Evolutionary conservation across 139 green algal genomes (phyloP), one percentile per base, ranked within the genome.

Genomic region (Chlamydomonas incerta): DNA sequence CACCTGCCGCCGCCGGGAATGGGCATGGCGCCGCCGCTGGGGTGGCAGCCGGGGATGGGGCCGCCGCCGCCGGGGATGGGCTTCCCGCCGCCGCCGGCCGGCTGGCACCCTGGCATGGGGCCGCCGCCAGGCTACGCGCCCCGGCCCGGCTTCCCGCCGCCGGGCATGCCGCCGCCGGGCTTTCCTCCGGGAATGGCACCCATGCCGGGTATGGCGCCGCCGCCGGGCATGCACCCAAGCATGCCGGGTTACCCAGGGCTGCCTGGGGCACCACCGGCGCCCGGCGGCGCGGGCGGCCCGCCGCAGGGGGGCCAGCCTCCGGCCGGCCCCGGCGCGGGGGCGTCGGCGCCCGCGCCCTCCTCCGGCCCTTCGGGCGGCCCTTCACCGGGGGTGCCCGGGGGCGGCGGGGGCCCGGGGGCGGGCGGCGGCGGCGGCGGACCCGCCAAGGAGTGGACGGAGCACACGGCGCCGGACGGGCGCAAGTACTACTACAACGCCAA

Each of bases 401-500:
- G 26, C 41, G 66, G 35, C 82, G 41, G 50, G 33, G 55, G 47
- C 67, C n/a, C 26, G 11, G 50, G 29, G 21, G 73, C 66, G n/a
- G 57, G 14, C 8, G 72, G 80, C 21, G 29, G 52, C 23, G 62
- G 24, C 33, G 29, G 37, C 46, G 57, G 55, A 3, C 37, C 35
- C 41, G 58, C 84, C 67, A 91, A 93, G 75, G 94, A 95, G 2
- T 99, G 97, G 97, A 96, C 92, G 0, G 97, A 98, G 87, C 97
- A 99, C 87, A 95, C 81, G 0, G 93, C 95, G 15, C 96, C 96
- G 0, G 94, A 97, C 69, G 97, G 97, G 0, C 92, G 97, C 60
- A 97, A 93, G 88, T 99, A 99, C 83, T 99, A 96, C 87, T 98
- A 95, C 93, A 99, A 99, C 92, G 80, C 69, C 41, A 63, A 87